These are phyloP conservation scores for Trichaptum fuscoviolaceum DNA, from an alignment of 768 basidiomycete species.

Conservation along the genomic window DNA sequence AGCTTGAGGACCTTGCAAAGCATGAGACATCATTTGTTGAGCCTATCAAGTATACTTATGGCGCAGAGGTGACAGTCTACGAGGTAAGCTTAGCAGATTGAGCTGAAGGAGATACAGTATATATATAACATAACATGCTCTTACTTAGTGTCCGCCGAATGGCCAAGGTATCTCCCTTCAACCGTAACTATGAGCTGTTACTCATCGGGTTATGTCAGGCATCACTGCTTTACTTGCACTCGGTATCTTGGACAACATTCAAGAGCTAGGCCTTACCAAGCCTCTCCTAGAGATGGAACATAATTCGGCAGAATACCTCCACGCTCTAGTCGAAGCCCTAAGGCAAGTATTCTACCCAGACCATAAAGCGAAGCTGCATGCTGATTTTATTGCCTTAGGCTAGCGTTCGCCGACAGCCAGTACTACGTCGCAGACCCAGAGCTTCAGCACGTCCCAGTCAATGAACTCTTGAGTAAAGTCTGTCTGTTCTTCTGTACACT, in stretches of 20 bases:
- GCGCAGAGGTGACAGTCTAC: constrained; percentile 79
- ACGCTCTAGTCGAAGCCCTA: constrained; percentile 80
- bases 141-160: constrained; percentile 82
- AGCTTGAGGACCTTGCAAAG: constrained; percentile 83
- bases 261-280: constrained; percentile 62
- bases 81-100: constrained; percentile 49
- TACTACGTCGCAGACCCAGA: constrained; percentile 94
- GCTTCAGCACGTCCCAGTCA: constrained; percentile 67
- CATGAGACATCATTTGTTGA: constrained; percentile 78
- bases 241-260: constrained; percentile 85
- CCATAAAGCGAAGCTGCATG: constrained; percentile 35
- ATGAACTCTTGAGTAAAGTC: constrained; percentile 82
- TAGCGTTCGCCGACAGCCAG: constrained; percentile 54
- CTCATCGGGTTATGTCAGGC: constrained; percentile 31
- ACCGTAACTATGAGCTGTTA: not conserved
- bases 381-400: not conserved
- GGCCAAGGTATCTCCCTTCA: constrained; percentile 61
- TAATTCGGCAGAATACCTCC: constrained; percentile 87
- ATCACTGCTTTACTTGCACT: constrained; percentile 90
- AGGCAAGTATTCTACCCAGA: constrained; percentile 59
- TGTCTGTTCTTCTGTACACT: not conserved
- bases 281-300: constrained; percentile 80
- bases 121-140: not conserved
- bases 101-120: no score
- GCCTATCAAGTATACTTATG: constrained; percentile 90